Base-by-base conservation (phyloP, 1,139 yeast species). In the Blastobotrys apis region DNA sequence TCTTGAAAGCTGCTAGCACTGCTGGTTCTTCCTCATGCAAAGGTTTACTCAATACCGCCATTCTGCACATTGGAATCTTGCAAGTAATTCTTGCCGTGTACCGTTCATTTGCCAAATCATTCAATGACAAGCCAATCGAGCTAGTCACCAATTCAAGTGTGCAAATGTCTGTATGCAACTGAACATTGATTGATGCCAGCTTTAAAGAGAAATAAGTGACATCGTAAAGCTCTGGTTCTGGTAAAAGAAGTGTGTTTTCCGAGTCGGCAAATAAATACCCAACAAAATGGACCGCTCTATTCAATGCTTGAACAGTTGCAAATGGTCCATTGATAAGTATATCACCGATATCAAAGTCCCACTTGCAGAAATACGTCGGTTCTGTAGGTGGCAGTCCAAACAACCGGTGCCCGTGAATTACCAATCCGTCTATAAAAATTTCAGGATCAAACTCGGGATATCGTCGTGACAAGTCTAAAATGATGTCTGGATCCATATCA, bases 311-410 rank as follows among this genome's bases (percentile, higher is more conserved):
- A 1, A 81, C 41, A 37, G 81, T 74, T 1, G 58, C 58, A 0
- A 81, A 69, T 2, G 73, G 67, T 1, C 87, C 75, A 48, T 79
- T 73, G 13, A 85, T 66, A 1, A 58, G 50, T 13, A 88, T 66
- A 4, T 69, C 69, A 8, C 88, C 94, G 2, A 84, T 63, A 25
- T 77, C 78, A 53, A 90, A 77, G 52, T 84, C 90, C 97, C 97
- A 92, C 51, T 85, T 82, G 59, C 96, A 88, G 53, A 77, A 80
- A 59, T 86, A 92, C 0, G 97, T 86, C 1, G 92, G 85, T 59
- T 86, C 95, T 2, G 74, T 71, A 0, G 97, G 97, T 0, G 96
- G 96, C 1, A 87, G 63, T 0, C 98, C 97, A 70, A 88, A 87
- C 80, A 88, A 78, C 58, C 97, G 73, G 60, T 90, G 95, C 1